These are phyloP conservation scores for Trichoderma koningiopsis DNA, from an alignment of 2,329 filamentous ascomycete species.

Conservation along the genomic window DNA sequence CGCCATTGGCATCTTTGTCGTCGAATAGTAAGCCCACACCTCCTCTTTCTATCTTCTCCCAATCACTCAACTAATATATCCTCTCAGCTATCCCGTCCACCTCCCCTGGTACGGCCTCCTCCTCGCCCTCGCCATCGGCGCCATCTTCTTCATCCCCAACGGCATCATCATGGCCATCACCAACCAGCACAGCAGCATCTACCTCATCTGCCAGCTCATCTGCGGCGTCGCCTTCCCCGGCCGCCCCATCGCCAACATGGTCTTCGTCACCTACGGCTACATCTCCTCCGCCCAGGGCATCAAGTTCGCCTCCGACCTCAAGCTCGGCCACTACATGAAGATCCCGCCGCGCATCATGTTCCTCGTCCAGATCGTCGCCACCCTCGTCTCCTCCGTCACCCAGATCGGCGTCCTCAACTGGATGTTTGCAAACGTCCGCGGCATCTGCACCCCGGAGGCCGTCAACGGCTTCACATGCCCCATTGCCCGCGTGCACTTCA, in stretches of 20 bases:
- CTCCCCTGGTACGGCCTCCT: slow-evolving; percentile 86
- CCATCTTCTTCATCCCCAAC: slow-evolving; percentile 83
- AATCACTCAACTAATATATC: slow-evolving; percentile 25
- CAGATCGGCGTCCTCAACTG: slow-evolving; percentile 86
- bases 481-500: slow-evolving; percentile 85
- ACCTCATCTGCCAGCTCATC: slow-evolving; percentile 82
- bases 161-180: slow-evolving; percentile 93
- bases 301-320: slow-evolving; percentile 85
- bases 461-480: slow-evolving; percentile 87
- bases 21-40: slow-evolving; percentile 71
- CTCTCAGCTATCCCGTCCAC: slow-evolving; percentile 69
- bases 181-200: slow-evolving; percentile 85
- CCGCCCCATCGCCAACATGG: slow-evolving; percentile 87
- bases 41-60: too few relatives aligned
- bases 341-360: slow-evolving; percentile 79
- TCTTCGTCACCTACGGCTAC: slow-evolving; percentile 89
- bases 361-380: slow-evolving; percentile 75
- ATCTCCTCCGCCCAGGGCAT: slow-evolving; percentile 87
- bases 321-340: slow-evolving; percentile 87
- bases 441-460: slow-evolving; percentile 77
- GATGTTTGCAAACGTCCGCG: slow-evolving; percentile 79
- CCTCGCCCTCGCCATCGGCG: slow-evolving; percentile 75
- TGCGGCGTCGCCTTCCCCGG: slow-evolving; percentile 82
- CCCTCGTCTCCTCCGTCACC: slow-evolving; percentile 73
- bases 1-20: slow-evolving; percentile 77